Percentiles rank a stretch among this genome's conserved stretches.
These are phyloP conservation scores for Purshia tridentata DNA, from an alignment of 306 rosid genomes.

Conservation along the genomic window DNA sequence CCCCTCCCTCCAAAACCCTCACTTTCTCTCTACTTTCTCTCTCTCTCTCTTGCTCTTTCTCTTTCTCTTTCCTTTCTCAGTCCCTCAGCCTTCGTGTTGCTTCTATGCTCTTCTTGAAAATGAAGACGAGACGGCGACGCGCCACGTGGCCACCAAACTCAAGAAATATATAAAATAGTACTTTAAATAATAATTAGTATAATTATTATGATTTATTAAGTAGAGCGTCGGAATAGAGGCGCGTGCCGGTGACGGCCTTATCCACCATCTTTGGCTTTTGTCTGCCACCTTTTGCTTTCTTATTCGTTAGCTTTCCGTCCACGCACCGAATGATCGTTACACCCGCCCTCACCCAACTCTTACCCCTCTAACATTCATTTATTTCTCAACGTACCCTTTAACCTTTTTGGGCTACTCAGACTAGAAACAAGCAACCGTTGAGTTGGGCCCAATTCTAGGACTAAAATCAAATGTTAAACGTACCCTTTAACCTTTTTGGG, in stretches of 20 bases:
- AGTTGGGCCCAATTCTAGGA: no score
- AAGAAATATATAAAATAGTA: background rate
- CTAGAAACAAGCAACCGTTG: background rate
- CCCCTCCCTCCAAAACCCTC: slow-evolving; percentile 16
- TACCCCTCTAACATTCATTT: background rate
- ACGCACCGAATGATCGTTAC: slow-evolving; percentile 26
- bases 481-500: no score
- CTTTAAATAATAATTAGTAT: background rate
- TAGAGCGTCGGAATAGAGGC: background rate
- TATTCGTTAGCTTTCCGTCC: slow-evolving; percentile 24
- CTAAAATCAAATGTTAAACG: no score
- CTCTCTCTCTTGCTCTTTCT: background rate
- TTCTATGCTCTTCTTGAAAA: slow-evolving; percentile 65
- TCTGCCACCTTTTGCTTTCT: slow-evolving; percentile 24
- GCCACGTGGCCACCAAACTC: slow-evolving; percentile 55
- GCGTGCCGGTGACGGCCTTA: slow-evolving; percentile 12
- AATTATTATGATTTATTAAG: background rate
- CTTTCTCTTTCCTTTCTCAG: slow-evolving; percentile 7
- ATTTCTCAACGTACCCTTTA: slow-evolving; percentile 27
- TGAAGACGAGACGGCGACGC: slow-evolving; percentile 44
- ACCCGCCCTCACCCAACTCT: background rate
- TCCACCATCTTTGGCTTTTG: slow-evolving; percentile 33
- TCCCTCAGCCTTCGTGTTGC: slow-evolving; percentile 49
- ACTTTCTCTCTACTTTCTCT: slow-evolving; percentile 14
- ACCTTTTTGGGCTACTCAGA: background rate